A percentile compares a stretch with the other conserved stretches of the same genome.
These are phyloP conservation scores for Stylonectria norvegica DNA, from an alignment of 2,329 filamentous ascomycete genomes.

Conservation along the genomic window DNA sequence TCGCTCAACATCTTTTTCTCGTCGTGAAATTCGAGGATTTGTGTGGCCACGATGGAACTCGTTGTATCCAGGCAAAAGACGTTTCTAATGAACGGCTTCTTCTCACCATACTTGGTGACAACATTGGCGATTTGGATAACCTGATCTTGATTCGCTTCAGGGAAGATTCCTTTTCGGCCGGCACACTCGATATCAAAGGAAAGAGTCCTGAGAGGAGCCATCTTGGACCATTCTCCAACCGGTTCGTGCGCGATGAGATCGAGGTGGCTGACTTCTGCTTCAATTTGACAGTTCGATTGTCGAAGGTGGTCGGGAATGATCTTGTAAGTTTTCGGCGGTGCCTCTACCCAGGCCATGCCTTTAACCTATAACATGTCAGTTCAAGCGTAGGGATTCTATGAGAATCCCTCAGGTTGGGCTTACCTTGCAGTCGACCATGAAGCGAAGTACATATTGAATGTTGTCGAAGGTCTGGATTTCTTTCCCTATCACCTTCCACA, in stretches of 20 bases:
- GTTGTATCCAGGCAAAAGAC: constrained; percentile 94
- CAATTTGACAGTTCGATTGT: constrained; percentile 95
- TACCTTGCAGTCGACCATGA: constrained; percentile 96
- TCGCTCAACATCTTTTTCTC: constrained; percentile 89
- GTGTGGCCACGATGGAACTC: constrained; percentile 89
- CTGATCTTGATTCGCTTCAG: constrained; percentile 84
- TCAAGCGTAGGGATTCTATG: no score
- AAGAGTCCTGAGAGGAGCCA: constrained; percentile 86
- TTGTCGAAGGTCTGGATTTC: constrained; percentile 91
- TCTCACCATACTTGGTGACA: constrained; percentile 90
- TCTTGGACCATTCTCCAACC: constrained; percentile 95
- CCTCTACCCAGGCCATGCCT: constrained; percentile 98
- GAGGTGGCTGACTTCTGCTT: constrained; percentile 77
- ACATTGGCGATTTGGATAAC: constrained; percentile 98
- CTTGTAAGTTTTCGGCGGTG: constrained; percentile 68
- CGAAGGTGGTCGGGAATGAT: constrained; percentile 63
- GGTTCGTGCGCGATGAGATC: constrained; percentile 84
- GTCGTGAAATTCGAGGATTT: constrained; percentile 76
- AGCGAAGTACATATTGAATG: constrained; percentile 89
- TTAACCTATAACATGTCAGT: no score
- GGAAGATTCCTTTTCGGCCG: constrained; percentile 94
- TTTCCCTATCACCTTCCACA: constrained; percentile 71
- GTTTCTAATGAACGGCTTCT: constrained; percentile 92
- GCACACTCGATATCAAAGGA: constrained; percentile 99
- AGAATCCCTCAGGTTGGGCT: no score